Evolutionary conservation across 164 flowering plant species (phyloP), one percentile per base, ranked within the genome.

Genomic region (Sextonia rubra): DNA sequence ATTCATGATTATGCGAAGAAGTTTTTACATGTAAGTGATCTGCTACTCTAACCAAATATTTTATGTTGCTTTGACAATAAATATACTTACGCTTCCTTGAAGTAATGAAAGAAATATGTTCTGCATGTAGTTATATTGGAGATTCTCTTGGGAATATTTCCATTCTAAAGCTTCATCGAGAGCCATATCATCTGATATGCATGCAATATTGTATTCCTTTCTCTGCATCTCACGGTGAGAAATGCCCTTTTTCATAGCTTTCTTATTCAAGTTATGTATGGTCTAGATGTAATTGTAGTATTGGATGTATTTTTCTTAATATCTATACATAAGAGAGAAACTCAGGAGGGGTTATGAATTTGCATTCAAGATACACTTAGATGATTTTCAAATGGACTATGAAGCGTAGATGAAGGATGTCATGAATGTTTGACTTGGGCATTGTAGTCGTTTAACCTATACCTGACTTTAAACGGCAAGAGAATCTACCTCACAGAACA

Each of bases 191-290:
- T 58, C 74, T 94, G 18, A 81, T 81, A 64, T 78, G 71, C 37
- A 94, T 91, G 97, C 84, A 85, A 47, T 94, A 94, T 76, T 77
- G 69, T 4, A 87, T 94, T 73, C 98, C 97, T 72, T 68, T 83
- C 56, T 78, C 86, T 67, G 93, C 83, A 66, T 86, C 97, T 69
- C 93, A 77, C 75, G 97, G 98, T 94, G 69, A 76, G 81, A 56
- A 73, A 65, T 58, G 44, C 69, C 30, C 47, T 29, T 27, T 9
- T 12, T 49, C 17, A 55, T 44, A 26, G 26, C 61, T n/a, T 68
- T 64, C 4, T 47, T 30, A 6, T 55, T 29, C n/a, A 22, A 37
- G 44, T 37, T 37, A 37, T 37, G 37, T 32, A 52, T 20, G 1
- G 3, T 47, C 20, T 48, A 15, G 26, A 17, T 22, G 62, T 44